A percentile compares a stretch with the other conserved stretches of the same genome.
Evolutionary conservation across 306 rosid genomes (phyloP).

Genomic region (Cucurbita argyrosperma): DNA sequence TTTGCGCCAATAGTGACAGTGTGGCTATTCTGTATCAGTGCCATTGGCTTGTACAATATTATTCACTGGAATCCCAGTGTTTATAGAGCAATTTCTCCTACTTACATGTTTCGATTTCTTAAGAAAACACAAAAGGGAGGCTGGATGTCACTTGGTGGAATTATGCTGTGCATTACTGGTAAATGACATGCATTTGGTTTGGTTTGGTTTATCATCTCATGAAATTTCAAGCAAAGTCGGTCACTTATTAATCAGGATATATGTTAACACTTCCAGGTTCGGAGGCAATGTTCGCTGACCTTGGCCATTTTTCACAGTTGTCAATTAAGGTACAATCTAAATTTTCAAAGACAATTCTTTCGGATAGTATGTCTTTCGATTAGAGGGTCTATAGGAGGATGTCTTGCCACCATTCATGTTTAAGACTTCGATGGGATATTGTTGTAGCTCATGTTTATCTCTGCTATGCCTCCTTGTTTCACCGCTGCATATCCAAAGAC

Average conservation of each 20-base stretch:
- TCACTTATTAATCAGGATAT: conserved; percentile 8
- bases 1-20: conserved; percentile 71
- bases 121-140: conserved; percentile 58
- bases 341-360: neutral
- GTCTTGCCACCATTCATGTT: neutral
- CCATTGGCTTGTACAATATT: conserved; percentile 80
- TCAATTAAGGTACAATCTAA: conserved; percentile 59
- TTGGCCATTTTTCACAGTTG: conserved; percentile 83
- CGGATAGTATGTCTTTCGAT: neutral
- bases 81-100: conserved; percentile 71
- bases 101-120: conserved; percentile 45
- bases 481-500: neutral
- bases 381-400: neutral
- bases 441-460: neutral
- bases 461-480: neutral
- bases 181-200: conserved; percentile 11
- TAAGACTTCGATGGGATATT: neutral
- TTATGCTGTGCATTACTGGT: conserved; percentile 85
- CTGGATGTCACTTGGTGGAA: conserved; percentile 91
- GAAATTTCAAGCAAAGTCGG: neutral
- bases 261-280: conserved; percentile 38
- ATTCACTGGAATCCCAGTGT: conserved; percentile 45
- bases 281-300: conserved; percentile 99
- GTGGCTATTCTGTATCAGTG: conserved; percentile 82
- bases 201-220: conserved; percentile 15